Base-by-base conservation (phyloP, 352 stramenopile species). In the Pythium utonaiense region DNA sequence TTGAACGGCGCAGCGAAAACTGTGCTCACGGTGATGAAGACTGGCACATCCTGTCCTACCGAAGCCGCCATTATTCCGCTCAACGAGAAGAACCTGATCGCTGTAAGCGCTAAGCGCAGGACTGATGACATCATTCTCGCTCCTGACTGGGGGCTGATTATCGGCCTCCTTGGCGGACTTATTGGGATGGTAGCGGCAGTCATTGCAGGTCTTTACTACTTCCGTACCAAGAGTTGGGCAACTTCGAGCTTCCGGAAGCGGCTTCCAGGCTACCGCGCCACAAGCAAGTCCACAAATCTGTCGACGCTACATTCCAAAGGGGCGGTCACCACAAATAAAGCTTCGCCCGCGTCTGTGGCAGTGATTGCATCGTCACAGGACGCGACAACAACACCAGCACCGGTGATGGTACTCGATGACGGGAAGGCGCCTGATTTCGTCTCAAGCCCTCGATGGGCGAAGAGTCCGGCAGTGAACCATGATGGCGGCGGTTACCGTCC, bases 111-210 rank as follows among this genome's bases (percentile, higher is more conserved):
- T 12, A 95, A 91, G 65, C 77, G 81, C 1, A 73, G 83, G 19
- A 84, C 72, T 3, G 72, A 89, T 33, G 80, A 92, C 21, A 74
- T 97, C 42, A 93, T 97, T 16, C 70, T 97, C 25, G 82, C 83
- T n/a, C 88, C 89, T 4, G 83, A 97, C 64, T 97, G 91, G 91
- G 69, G 62, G 0, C 72, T 97, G 3, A 89, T 97, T 30, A 59
- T 80, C 0, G 84, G 83, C 0, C 50, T 97, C 1, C 62, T 97
- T 0, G 73, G 75, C 5, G 89, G 86, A 0, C 64, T 97, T 3
- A 76, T 96, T 16, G 81, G 73, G 0, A 78, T 96, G 48, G 73
- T 97, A 0, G 62, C 78, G 3, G 67, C 80, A 8, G 68, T 97
- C 9, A 95, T 95, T 50, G 73, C 62, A 16, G 82, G 80, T 4